Percentiles rank a stretch among this genome's conserved stretches.
These are phyloP conservation scores for Phyllosticta paracitricarpa DNA, from an alignment of 2,329 filamentous ascomycete genomes.

Conservation along the genomic window DNA sequence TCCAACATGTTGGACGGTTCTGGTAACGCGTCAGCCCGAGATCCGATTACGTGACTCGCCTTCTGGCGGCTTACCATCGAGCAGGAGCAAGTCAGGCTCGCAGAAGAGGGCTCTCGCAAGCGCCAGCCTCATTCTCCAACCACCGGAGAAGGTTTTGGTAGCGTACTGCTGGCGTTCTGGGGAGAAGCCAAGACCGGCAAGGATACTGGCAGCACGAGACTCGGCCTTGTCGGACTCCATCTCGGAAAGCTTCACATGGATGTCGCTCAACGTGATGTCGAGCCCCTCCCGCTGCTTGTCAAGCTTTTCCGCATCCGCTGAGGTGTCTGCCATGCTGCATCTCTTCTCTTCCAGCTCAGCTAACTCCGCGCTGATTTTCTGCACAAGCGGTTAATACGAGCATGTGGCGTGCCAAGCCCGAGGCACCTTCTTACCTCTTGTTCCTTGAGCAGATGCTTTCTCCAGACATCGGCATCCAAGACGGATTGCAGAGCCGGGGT, in stretches of 20 bases:
- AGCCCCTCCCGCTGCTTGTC: slow-evolving; percentile 83
- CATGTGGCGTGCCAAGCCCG: not conserved
- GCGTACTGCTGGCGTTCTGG: slow-evolving; percentile 82
- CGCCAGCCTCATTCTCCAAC: slow-evolving; percentile 98
- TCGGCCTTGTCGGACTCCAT: slow-evolving; percentile 99
- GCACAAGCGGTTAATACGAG: slow-evolving; percentile 11
- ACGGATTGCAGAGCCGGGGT: slow-evolving; percentile 92
- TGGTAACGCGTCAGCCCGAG: slow-evolving; percentile 14
- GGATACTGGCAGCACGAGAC: slow-evolving; percentile 85
- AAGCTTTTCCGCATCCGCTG: slow-evolving; percentile 72
- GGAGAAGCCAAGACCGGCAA: slow-evolving; percentile 95
- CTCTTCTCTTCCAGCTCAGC: slow-evolving; percentile 68
- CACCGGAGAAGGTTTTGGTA: slow-evolving; percentile 97
- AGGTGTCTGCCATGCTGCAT: slow-evolving; percentile 77
- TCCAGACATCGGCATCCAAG: slow-evolving; percentile 94
- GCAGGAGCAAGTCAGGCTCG: slow-evolving; percentile 87
- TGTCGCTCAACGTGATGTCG: slow-evolving; percentile 81
- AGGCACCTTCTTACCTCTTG: slow-evolving; percentile 54
- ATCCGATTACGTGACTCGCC: slow-evolving; percentile 1
- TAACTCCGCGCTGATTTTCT: slow-evolving; percentile 69
- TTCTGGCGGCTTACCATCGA: slow-evolving; percentile 49
- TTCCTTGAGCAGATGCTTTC: slow-evolving; percentile 84
- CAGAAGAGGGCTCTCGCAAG: slow-evolving; percentile 93
- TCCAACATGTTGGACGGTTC: slow-evolving; percentile 99
- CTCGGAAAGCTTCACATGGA: slow-evolving; percentile 84